phyloP scores from a whole-genome alignment of 208 protist genomes.

The Tritrichomonas foetus region DNA sequence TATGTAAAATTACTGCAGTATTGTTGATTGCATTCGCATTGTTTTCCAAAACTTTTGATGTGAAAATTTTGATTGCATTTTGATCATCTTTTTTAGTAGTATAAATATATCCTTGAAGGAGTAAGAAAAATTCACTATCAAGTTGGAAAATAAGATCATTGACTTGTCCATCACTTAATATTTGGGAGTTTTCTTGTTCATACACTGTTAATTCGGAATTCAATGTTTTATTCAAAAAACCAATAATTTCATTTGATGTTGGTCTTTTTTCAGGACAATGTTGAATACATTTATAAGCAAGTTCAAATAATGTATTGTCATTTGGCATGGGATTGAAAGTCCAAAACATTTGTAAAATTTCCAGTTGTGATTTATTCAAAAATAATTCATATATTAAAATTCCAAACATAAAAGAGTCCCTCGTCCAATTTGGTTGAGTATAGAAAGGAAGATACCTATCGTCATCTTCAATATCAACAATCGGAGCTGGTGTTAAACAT shows the following conservation, averaged over 20 bases:
- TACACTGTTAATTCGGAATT: too few species aligned
- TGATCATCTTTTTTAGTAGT: background rate
- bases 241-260: background rate
- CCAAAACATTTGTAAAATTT: background rate
- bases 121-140: background rate
- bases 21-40: background rate
- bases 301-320: background rate
- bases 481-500: background rate
- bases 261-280: background rate
- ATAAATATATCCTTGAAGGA: background rate
- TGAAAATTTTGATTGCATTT: background rate
- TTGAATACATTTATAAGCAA: background rate
- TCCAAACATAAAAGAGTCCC: background rate
- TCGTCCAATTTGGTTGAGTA: background rate
- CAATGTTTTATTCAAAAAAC: background rate
- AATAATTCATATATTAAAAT: background rate
- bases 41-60: background rate
- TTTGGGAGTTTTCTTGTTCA: background rate
- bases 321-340: background rate
- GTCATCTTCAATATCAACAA: background rate
- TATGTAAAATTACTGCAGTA: background rate
- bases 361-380: background rate
- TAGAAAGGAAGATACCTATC: background rate
- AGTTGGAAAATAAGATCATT: background rate
- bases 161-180: background rate